Base-by-base conservation (phyloP, 1,284 basidiomycete species). In the Tilletia horrida region DNA sequence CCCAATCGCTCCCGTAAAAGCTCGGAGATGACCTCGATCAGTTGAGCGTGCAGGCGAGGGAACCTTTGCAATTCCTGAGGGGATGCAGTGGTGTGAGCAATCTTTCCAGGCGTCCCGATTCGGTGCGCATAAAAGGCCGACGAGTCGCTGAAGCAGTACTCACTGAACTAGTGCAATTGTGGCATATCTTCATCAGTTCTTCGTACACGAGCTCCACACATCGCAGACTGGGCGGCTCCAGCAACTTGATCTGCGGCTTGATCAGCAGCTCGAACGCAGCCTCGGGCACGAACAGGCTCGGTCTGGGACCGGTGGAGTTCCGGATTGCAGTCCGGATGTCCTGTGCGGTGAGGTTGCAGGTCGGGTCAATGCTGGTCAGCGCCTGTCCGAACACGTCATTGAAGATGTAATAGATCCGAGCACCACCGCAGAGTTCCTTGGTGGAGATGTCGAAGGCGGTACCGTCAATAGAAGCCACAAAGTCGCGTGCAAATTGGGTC, bases 131-230 rank as follows among this genome's bases (percentile, higher is more conserved):
- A n/a, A n/a, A n/a, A n/a, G n/a, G n/a, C n/a, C n/a, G n/a, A n/a
- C n/a, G n/a, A n/a, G n/a, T n/a, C n/a, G n/a, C n/a, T n/a, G 57
- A 16, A 21, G 8, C 11, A 23, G 8, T 18, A 84, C 87, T 79
- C 77, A 94, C 92, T 64, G 87, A 83, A 79, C 89, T 91, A 8
- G 94, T 96, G 84, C 94, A 97, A 81, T 95, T 97, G 83, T 99
- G 96, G 83, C 96, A 98, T 70, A 99, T 96, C 86, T 97, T 97
- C 80, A 99, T 97, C 65, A 99, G 85, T 83, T 99, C 96, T 83
- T 99, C 96, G 82, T 98, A 98, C 13, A 98, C 96, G 72, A 99
- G 84, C 83, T 98, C 96, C 35, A 98, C 96, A 78, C 96, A 99
- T 48, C 95, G 87, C 83, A 97, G 83, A 83, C 91, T 91, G 7